Conservation (phyloP, 2,329 filamentous ascomycete species). For the Grosmannia penicillata region DNA sequence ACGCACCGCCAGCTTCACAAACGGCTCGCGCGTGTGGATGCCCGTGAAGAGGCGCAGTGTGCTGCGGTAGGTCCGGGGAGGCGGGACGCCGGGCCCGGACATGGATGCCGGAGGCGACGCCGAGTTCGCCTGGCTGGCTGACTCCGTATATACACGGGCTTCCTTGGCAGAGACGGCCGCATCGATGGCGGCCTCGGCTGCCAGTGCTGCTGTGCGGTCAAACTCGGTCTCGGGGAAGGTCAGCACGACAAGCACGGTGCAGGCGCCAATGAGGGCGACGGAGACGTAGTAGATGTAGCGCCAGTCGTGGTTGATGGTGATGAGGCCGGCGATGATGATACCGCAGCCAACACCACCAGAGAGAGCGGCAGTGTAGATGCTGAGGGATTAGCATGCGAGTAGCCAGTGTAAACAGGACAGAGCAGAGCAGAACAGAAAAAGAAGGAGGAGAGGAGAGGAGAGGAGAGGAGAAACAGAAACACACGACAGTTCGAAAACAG, state of each 20-base stretch:
- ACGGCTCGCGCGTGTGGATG: constrained; percentile 27
- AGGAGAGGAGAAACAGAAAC: constrained; percentile 14
- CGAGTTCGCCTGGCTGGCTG: too few relatives aligned
- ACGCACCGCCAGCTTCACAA: constrained; percentile 31
- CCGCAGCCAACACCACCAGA: constrained; percentile 25
- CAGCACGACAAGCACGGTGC: constrained; percentile 32
- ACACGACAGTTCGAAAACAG: constrained; percentile 22
- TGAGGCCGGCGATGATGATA: constrained; percentile 28
- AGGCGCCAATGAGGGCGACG: constrained; percentile 30
- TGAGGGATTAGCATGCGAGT: not conserved
- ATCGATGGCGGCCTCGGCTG: too few relatives aligned
- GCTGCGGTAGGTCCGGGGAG: too few relatives aligned
- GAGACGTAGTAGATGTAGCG: constrained; percentile 36
- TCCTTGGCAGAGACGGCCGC: too few relatives aligned
- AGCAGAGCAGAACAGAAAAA: too few relatives aligned
- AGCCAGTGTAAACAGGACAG: too few relatives aligned
- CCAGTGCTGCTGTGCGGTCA: too few relatives aligned
- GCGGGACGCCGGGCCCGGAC: too few relatives aligned
- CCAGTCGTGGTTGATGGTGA: constrained; percentile 33
- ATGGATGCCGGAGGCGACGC: too few relatives aligned
- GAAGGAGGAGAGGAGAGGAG: too few relatives aligned
- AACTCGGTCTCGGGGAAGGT: constrained; percentile 41
- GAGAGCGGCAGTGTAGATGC: constrained; percentile 7
- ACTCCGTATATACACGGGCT: too few relatives aligned
- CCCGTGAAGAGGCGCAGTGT: constrained; percentile 4